Evolutionary conservation across 2,329 filamentous ascomycete genomes (phyloP).

Genomic region (Tolypocladium tropicale): DNA sequence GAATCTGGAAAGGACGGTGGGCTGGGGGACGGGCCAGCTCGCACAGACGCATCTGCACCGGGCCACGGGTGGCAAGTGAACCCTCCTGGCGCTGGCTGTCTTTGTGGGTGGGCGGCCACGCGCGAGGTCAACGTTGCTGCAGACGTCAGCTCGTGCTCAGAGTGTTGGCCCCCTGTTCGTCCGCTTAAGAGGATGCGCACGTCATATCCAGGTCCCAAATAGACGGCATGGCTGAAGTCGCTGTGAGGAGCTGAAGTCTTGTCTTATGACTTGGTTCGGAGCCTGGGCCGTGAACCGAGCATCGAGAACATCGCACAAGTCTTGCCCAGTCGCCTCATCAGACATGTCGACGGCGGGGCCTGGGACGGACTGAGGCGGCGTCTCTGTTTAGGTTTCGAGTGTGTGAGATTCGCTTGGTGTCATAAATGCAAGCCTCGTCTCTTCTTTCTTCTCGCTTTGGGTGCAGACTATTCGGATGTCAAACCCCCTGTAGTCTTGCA

Average conservation of each 20-base stretch:
- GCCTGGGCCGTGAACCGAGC: not conserved
- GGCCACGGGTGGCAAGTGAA: not conserved
- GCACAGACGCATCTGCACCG: not conserved
- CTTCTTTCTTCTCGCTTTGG: not conserved
- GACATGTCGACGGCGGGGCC: not conserved
- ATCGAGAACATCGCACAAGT: not conserved
- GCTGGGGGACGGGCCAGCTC: no score
- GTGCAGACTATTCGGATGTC: no score
- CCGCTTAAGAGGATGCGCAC: not conserved
- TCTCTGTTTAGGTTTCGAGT: no score
- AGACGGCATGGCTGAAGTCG: not conserved
- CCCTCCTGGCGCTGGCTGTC: not conserved
- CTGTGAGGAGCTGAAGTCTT: not conserved
- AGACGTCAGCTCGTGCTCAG: not conserved
- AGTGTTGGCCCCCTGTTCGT: not conserved
- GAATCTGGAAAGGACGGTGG: not conserved
- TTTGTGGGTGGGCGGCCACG: conserved; percentile 1
- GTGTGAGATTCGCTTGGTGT: not conserved
- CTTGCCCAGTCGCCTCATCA: not conserved
- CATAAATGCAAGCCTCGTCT: not conserved
- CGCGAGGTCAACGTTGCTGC: not conserved
- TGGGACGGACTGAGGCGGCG: not conserved
- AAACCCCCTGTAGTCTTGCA: not conserved
- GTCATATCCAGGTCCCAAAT: not conserved
- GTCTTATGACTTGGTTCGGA: not conserved